These are phyloP conservation scores for Saturnispora saitoi DNA, from an alignment of 805 yeast genomes.

Conservation along the genomic window DNA sequence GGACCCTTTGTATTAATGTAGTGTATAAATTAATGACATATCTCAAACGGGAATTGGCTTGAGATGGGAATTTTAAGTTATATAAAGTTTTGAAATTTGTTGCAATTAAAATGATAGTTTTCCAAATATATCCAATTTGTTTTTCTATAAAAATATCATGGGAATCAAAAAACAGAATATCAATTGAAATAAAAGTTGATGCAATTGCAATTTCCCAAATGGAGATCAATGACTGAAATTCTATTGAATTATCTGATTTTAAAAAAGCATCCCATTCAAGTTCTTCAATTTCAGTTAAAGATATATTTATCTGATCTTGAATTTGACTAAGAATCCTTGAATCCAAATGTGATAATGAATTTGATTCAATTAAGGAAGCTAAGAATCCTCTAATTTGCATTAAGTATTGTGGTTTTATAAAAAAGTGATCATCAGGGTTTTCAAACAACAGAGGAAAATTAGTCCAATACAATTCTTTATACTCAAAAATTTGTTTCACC, in stretches of 20 bases:
- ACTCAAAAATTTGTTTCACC: background rate
- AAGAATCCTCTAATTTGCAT: background rate
- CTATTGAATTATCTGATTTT: background rate
- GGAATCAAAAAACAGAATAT: background rate
- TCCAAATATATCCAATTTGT: background rate
- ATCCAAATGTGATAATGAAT: background rate
- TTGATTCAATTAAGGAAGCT: background rate
- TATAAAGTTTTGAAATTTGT: background rate
- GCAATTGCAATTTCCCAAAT: background rate
- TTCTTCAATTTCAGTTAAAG: background rate
- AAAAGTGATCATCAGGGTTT: background rate
- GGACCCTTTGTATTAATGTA: background rate
- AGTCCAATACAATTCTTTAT: background rate
- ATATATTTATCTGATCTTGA: background rate
- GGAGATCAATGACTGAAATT: slow-evolving; percentile 1
- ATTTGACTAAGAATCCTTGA: background rate
- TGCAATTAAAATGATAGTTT: background rate
- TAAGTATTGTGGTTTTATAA: background rate
- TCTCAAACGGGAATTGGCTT: background rate
- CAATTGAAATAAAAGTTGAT: background rate
- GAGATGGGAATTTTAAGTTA: background rate
- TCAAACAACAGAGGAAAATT: background rate
- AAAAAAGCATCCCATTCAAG: slow-evolving; percentile 5
- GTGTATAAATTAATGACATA: background rate
- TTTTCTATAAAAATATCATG: slow-evolving; percentile 1